These are phyloP conservation scores for Poterioochromonas sp. DNA, from an alignment of 352 stramenopile species.

Conservation along the genomic window DNA sequence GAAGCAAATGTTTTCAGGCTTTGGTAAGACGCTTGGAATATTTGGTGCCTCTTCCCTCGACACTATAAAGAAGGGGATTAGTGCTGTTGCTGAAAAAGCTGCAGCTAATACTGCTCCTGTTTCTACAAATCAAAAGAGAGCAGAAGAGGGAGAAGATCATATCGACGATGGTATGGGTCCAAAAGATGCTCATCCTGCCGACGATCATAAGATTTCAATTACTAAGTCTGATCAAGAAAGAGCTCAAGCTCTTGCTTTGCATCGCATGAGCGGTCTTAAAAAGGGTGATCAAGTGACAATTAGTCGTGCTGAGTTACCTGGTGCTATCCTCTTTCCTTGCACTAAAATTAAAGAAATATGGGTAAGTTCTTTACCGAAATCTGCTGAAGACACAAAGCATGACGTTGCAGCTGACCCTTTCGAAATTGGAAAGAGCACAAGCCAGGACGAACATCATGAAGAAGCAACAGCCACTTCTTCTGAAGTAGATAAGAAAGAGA, in stretches of 20 bases:
- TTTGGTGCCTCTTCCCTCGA: background rate
- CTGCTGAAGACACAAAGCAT: no score
- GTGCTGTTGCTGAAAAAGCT: background rate
- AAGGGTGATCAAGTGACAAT: constrained; percentile 15
- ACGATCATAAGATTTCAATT: background rate
- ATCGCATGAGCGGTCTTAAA: background rate
- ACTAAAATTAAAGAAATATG: background rate
- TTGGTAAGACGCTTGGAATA: background rate
- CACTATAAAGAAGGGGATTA: background rate
- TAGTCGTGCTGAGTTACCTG: constrained; percentile 3
- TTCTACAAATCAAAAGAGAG: background rate
- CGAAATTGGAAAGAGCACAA: background rate
- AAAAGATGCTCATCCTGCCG: background rate
- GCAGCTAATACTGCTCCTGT: background rate
- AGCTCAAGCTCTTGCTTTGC: constrained; percentile 17
- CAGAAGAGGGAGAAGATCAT: background rate
- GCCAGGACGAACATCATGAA: no score
- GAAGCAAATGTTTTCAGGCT: background rate
- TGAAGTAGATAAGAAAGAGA: background rate
- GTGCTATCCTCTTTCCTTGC: background rate
- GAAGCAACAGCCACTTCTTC: background rate
- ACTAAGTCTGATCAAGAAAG: background rate
- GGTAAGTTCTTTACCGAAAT: no score
- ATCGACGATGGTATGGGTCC: background rate
- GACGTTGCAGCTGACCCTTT: background rate